These are phyloP conservation scores for Porpolomopsis calyptriformis DNA, from an alignment of 768 basidiomycete genomes.

Conservation along the genomic window DNA sequence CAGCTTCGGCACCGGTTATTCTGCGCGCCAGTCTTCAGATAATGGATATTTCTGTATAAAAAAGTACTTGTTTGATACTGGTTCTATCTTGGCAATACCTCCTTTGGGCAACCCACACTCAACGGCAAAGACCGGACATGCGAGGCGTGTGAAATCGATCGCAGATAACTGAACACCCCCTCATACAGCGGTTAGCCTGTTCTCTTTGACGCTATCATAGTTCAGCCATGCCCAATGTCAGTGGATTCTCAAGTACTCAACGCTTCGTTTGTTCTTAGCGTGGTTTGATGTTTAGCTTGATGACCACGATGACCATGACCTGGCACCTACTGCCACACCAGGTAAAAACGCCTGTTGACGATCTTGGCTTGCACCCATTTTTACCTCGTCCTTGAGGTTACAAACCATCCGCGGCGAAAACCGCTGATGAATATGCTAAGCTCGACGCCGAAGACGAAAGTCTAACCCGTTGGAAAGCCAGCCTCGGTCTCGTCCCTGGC, in stretches of 20 bases:
- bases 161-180: slow-evolving; percentile 2
- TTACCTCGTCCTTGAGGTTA: slow-evolving; percentile 43
- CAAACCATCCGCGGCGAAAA: slow-evolving; percentile 59
- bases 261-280: background rate
- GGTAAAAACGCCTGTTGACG: no score
- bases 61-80: no score
- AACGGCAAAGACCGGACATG: background rate
- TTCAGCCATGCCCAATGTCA: slow-evolving; percentile 41
- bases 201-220: background rate
- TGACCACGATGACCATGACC: slow-evolving; percentile 58
- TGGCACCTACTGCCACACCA: slow-evolving; percentile 57
- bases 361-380: no score
- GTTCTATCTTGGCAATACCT: no score
- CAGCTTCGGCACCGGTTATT: background rate
- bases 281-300: slow-evolving; percentile 30
- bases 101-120: no score
- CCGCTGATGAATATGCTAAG: slow-evolving; percentile 70
- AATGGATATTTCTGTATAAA: no score
- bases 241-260: slow-evolving; percentile 15
- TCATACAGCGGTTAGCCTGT: background rate
- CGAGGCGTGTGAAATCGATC: slow-evolving; percentile 64
- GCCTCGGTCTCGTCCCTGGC: slow-evolving; percentile 69
- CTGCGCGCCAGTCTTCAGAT: no score
- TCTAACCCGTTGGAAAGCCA: slow-evolving; percentile 92
- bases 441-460: slow-evolving; percentile 90